Evolutionary conservation across 2,329 filamentous ascomycete species (phyloP).

Genomic region (Basipetospora chlamydospora): DNA sequence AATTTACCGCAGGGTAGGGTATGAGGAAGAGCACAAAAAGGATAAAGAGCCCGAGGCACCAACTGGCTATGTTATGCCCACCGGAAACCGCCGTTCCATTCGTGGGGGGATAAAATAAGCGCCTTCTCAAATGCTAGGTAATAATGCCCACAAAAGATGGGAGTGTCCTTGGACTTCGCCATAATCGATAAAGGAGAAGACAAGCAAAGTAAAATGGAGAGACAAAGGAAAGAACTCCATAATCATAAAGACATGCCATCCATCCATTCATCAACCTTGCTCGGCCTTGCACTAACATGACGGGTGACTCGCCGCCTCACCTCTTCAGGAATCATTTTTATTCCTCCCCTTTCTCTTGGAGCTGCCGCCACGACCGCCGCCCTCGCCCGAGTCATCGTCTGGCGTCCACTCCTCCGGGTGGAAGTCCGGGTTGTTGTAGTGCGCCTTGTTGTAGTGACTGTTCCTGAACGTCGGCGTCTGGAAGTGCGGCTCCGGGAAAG

Average conservation of each 20-base stretch:
- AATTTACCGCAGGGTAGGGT: neutral
- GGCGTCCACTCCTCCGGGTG: slow-evolving; percentile 29
- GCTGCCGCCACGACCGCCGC: neutral
- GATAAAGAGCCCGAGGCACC: neutral
- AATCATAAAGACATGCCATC: too few relatives aligned
- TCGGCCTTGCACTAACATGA: neutral
- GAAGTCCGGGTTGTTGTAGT: slow-evolving; percentile 48
- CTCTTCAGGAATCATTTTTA: neutral
- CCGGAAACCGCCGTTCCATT: neutral
- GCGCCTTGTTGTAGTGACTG: slow-evolving; percentile 50
- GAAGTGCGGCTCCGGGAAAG: slow-evolving; percentile 29
- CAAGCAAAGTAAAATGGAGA: too few relatives aligned
- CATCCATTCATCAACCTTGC: neutral
- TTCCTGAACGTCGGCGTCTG: slow-evolving; percentile 49
- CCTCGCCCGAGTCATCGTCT: slow-evolving; percentile 12
- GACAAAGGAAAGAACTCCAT: too few relatives aligned
- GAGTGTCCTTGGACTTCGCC: too few relatives aligned
- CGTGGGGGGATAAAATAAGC: too few relatives aligned
- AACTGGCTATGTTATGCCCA: neutral
- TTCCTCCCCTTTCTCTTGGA: neutral
- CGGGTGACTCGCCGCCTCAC: neutral
- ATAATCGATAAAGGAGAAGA: too few relatives aligned
- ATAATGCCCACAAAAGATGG: neutral
- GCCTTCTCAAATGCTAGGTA: neutral
- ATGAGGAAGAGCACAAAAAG: neutral